phyloP scores from a whole-genome alignment of 169 alveolate genomes.

The Cyclospora cayetanensis region DNA sequence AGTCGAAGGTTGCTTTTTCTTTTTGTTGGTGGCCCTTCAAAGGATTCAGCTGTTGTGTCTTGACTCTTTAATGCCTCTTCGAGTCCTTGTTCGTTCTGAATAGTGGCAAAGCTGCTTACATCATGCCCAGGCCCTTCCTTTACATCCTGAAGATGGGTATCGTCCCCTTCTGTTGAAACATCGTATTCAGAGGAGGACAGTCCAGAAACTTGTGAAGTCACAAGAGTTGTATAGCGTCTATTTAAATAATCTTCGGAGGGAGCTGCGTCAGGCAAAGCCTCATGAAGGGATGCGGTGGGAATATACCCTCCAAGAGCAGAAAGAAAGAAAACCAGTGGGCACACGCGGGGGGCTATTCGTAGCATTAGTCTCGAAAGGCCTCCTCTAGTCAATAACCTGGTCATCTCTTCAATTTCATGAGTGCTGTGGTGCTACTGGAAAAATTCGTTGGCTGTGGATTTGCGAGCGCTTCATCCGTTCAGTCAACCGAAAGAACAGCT shows the following conservation, averaged over 20 bases:
- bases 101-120: background rate
- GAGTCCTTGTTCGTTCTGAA: background rate
- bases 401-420: constrained; percentile 51
- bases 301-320: constrained; percentile 33
- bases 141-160: background rate
- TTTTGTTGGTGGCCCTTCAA: constrained; percentile 38
- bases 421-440: background rate
- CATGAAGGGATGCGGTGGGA: constrained; percentile 25
- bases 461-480: background rate
- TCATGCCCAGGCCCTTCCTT: background rate
- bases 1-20: constrained; percentile 17
- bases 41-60: background rate
- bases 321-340: constrained; percentile 20
- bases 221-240: background rate
- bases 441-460: constrained; percentile 31
- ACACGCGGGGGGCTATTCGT: constrained; percentile 44
- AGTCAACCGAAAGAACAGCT: constrained; percentile 42
- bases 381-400: background rate
- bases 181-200: background rate
- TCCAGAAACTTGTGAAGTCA: background rate
- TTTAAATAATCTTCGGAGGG: background rate
- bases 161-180: background rate
- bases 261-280: background rate
- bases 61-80: background rate
- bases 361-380: background rate